Conservation (phyloP, 176 grass and related monocot genomes). For the Guadua angustifolia region DNA sequence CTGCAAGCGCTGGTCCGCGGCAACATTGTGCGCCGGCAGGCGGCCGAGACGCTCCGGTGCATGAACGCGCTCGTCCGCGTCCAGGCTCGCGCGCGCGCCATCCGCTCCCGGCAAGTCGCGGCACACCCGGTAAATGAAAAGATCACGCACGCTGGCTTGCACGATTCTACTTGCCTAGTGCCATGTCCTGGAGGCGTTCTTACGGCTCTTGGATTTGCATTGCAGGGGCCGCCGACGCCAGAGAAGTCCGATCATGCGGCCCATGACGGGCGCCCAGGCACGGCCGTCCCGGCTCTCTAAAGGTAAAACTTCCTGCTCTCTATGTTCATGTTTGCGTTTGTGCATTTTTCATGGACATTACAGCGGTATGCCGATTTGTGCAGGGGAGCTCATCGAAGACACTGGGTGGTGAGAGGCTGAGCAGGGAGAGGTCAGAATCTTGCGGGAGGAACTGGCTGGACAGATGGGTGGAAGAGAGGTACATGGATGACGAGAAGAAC, state of each 20-base stretch:
- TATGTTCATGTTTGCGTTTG: background rate
- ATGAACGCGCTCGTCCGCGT: conserved; percentile 90
- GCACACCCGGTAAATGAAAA: conserved; percentile 27
- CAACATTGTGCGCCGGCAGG: conserved; percentile 94
- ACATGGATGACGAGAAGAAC: conserved; percentile 83
- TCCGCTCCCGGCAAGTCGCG: conserved; percentile 41
- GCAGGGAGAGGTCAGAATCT: conserved; percentile 65
- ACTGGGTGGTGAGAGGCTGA: conserved; percentile 46
- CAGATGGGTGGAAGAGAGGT: conserved; percentile 86
- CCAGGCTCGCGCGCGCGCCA: conserved; percentile 70
- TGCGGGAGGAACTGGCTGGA: conserved; percentile 88
- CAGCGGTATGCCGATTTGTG: background rate
- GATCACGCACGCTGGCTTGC: background rate
- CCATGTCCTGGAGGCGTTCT: conserved; percentile 1
- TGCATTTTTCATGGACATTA: background rate
- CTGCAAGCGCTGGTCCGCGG: conserved; percentile 93
- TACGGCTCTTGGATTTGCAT: background rate
- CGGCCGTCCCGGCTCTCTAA: conserved; percentile 60
- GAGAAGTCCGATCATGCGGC: conserved; percentile 69
- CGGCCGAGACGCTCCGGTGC: conserved; percentile 91
- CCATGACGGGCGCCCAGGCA: conserved; percentile 46
- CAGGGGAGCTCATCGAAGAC: conserved; percentile 61
- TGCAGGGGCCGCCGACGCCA: conserved; percentile 65
- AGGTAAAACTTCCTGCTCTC: conserved; percentile 34
- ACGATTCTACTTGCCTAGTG: background rate